Base-by-base conservation (phyloP, 352 stramenopile species). In the Plasmopara muralis region DNA sequence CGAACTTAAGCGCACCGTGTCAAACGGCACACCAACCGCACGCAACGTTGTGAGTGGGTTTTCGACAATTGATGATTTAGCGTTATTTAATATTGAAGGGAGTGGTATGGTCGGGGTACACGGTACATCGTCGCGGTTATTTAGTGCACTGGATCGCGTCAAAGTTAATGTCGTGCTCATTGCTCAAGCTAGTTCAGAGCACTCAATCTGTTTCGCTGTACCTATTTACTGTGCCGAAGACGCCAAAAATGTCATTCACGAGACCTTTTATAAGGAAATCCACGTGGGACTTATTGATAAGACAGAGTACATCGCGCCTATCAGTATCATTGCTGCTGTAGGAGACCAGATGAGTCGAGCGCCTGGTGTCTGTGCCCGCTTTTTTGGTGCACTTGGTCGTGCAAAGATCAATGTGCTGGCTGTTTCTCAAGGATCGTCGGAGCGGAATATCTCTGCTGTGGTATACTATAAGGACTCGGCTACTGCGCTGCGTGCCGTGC, bases 31-130 rank as follows among this genome's bases (percentile, higher is more conserved):
- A 12, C 73, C 63, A 25, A 85, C 69, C 0, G 77, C 79, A 1
- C 73, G 76, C 43, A 87, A 83, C 50, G 85, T 93, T 55, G 82
- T 95, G 13, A 89, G 75, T 47, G 88, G 88, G 18, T 96, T 97
- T 57, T 95, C 83, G 33, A 97, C 89, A 10, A 87, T 98, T 37
- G 95, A 98, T 61, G 75, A 96, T 52, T 77, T 98, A 47, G 93
- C 94, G 31, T 62, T 98, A 6, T 88, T 98, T 50, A 98, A 98
- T 53, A 83, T 98, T 41, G 93, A 98, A 85, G 95, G 95, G 30
- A 95, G 77, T 38, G 89, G 93, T 39, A 95, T 98, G 84, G 85
- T 98, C 15, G 95, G 94, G 29, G 89, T 98, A 28, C 87, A 93
- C 52, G 95, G 93, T 57, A 95, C 97, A 15, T 95, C 87, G 9